These are phyloP conservation scores for Plasmodium relictum DNA, from an alignment of 169 alveolate species.

Conservation along the genomic window DNA sequence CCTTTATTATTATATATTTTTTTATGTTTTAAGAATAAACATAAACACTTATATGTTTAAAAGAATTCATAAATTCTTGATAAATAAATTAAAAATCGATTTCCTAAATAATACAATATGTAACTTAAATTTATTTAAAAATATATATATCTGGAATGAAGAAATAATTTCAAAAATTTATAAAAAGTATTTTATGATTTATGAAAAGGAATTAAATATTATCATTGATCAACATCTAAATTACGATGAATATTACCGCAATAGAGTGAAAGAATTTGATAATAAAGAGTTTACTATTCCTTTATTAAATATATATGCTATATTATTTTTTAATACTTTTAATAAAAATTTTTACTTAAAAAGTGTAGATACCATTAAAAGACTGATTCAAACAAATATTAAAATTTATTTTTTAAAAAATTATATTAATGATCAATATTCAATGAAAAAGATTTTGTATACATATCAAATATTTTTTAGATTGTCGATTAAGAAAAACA, in stretches of 20 bases:
- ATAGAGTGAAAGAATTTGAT: not conserved
- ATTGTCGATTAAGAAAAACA: slow-evolving; percentile 36
- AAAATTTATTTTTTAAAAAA: slow-evolving; percentile 47
- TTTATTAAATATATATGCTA: slow-evolving; percentile 14
- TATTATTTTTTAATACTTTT: slow-evolving; percentile 22
- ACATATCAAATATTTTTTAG: slow-evolving; percentile 46
- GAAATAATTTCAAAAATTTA: slow-evolving; percentile 6
- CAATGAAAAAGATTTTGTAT: slow-evolving; percentile 25
- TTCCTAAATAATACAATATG: slow-evolving; percentile 4
- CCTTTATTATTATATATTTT: slow-evolving; percentile 27
- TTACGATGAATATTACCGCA: slow-evolving; percentile 16
- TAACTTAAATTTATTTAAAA: slow-evolving; percentile 26
- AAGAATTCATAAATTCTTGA: slow-evolving; percentile 24
- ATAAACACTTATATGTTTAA: not conserved
- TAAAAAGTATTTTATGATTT: slow-evolving; percentile 18
- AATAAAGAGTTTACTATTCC: not conserved
- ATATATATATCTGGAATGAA: slow-evolving; percentile 60
- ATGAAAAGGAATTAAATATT: slow-evolving; percentile 15
- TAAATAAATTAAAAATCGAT: slow-evolving; percentile 14
- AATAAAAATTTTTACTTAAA: slow-evolving; percentile 32
- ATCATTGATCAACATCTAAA: slow-evolving; percentile 8
- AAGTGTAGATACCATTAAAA: slow-evolving; percentile 14
- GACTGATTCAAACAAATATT: slow-evolving; percentile 25
- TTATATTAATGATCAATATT: slow-evolving; percentile 49
- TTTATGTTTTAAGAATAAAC: slow-evolving; percentile 18